phyloP scores from a whole-genome alignment of 2,329 filamentous ascomycete genomes.

The Macrophomina tecta region DNA sequence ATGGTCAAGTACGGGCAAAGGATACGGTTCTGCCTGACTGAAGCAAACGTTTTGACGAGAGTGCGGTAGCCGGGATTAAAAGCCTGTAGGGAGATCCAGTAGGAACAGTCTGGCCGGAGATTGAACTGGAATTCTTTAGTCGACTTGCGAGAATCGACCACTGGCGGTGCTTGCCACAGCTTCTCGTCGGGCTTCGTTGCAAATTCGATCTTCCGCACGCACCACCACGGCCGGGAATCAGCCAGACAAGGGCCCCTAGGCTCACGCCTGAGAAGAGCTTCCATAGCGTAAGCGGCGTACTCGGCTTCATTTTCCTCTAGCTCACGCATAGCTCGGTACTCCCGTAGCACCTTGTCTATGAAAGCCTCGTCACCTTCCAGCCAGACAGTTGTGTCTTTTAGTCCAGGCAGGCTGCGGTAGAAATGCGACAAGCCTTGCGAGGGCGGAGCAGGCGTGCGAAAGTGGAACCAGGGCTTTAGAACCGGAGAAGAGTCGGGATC shows the following conservation, averaged over 20 bases:
- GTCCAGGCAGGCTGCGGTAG: neutral
- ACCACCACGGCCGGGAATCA: neutral
- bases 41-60: neutral
- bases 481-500: neutral
- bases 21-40: neutral
- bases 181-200: neutral
- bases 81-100: conserved; percentile 4
- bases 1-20: conserved; percentile 8
- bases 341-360: neutral
- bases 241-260: neutral
- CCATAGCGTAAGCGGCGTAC: neutral
- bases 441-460: neutral
- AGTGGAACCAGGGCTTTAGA: neutral
- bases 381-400: neutral
- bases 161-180: neutral
- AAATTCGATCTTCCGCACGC: conserved; percentile 1
- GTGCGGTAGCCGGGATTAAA: conserved; percentile 1
- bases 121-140: neutral
- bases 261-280: neutral
- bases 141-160: neutral
- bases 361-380: neutral
- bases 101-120: conserved; percentile 5
- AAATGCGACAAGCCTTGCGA: neutral
- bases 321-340: neutral
- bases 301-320: neutral